These are phyloP conservation scores for Cryptococcus sp. DNA, from an alignment of 1,284 basidiomycete genomes.

Conservation along the genomic window DNA sequence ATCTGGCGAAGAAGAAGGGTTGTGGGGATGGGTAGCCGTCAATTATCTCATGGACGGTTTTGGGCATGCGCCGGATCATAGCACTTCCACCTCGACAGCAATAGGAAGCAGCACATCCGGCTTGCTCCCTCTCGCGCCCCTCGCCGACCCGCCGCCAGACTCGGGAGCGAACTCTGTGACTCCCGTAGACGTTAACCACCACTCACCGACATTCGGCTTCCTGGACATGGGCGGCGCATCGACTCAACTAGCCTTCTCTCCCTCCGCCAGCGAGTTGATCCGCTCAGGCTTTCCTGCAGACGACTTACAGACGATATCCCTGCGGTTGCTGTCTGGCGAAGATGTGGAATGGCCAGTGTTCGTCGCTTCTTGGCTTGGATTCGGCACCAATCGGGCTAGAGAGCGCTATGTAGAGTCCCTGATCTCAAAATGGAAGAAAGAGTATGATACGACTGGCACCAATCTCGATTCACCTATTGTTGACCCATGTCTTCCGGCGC, in stretches of 20 bases:
- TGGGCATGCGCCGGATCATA: slow-evolving; percentile 54
- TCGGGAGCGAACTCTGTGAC: slow-evolving; percentile 35
- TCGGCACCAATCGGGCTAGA: slow-evolving; percentile 93
- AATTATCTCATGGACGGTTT: slow-evolving; percentile 99
- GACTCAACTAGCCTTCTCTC: slow-evolving; percentile 93
- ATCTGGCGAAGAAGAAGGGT: slow-evolving; percentile 94
- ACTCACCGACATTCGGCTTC: slow-evolving; percentile 86
- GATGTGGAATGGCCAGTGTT: slow-evolving; percentile 91
- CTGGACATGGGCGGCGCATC: slow-evolving; percentile 99
- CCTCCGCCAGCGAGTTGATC: slow-evolving; percentile 60
- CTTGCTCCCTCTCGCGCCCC: slow-evolving; percentile 41
- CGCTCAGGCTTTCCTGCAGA: slow-evolving; percentile 56
- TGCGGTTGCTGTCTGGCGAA: slow-evolving; percentile 80
- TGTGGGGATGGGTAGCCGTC: slow-evolving; percentile 98
- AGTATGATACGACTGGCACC: slow-evolving; percentile 8
- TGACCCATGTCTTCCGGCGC: slow-evolving; percentile 88
- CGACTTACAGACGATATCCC: slow-evolving; percentile 74
- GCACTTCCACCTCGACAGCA: slow-evolving; percentile 12
- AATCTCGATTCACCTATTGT: slow-evolving; percentile 57
- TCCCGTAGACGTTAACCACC: slow-evolving; percentile 51
- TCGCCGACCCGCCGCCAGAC: slow-evolving; percentile 40
- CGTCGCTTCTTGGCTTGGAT: slow-evolving; percentile 97
- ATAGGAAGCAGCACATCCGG: slow-evolving; percentile 11
- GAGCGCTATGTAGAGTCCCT: slow-evolving; percentile 81
- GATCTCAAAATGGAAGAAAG: slow-evolving; percentile 61